Conservation (phyloP, 306 rosid genomes). For the Quercus alba region DNA sequence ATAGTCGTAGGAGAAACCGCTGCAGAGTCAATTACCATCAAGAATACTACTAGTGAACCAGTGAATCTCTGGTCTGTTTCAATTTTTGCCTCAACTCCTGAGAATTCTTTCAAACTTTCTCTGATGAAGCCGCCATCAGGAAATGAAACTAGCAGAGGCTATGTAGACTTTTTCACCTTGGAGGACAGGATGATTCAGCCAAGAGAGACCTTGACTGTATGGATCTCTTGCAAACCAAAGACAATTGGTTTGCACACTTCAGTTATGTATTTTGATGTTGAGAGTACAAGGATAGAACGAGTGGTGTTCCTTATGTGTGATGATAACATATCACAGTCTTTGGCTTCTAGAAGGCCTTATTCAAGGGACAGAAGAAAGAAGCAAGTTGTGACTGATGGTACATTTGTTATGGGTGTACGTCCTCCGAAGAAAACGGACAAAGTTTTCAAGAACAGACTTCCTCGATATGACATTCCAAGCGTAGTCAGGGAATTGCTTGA, state of each 20-base stretch:
- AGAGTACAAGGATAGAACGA: constrained; percentile 65
- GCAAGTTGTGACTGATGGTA: constrained; percentile 32
- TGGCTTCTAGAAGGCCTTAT: constrained; percentile 62
- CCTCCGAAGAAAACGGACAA: constrained; percentile 31
- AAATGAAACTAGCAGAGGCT: constrained; percentile 32
- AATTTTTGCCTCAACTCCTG: constrained; percentile 76
- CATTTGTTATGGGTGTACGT: constrained; percentile 41
- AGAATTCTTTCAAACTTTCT: constrained; percentile 71
- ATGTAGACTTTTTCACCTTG: constrained; percentile 54
- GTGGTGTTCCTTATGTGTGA: constrained; percentile 75
- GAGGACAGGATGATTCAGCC: constrained; percentile 90
- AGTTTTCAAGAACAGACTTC: constrained; percentile 55
- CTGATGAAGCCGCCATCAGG: constrained; percentile 64
- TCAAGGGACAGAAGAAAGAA: constrained; percentile 53
- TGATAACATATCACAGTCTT: constrained; percentile 69
- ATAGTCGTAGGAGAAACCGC: constrained; percentile 48
- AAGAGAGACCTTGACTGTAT: constrained; percentile 53
- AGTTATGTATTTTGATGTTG: constrained; percentile 69
- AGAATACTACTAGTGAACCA: constrained; percentile 65
- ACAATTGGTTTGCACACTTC: constrained; percentile 68
- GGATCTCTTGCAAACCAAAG: constrained; percentile 92
- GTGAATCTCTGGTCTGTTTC: constrained; percentile 73
- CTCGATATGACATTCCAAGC: constrained; percentile 57
- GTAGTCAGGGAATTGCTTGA: constrained; percentile 49
- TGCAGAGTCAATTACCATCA: constrained; percentile 48